Evolutionary conservation across 2,329 filamentous ascomycete species (phyloP), one percentile per base, ranked within the genome.

Genomic region (Venturia pyrina): DNA sequence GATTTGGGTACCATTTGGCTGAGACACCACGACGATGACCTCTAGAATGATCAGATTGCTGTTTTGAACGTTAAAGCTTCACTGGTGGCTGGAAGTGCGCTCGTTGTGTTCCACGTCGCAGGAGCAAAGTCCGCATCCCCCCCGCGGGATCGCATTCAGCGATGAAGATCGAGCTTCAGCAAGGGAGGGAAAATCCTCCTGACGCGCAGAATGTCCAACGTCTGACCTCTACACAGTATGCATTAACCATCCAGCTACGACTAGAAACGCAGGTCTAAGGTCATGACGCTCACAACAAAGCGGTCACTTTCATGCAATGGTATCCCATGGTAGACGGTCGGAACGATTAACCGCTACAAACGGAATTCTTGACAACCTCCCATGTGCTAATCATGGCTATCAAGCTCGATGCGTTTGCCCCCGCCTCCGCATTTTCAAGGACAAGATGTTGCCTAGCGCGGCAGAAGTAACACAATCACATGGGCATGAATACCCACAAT

Each of bases 401-500:
- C 24, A 37, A 28, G 8, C 53, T 59, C 28, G 15, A 59, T 59
- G 15, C 15, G 32, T 59, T 59, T 59, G 32, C 53, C 53, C 37
- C 53, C 53, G 32, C 53, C 53, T 59, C 53, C 53, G 53, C 53
- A 59, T 37, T 59, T 59, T 37, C 15, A 15, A n/a, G 28, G 15
- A 5, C 17, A 59, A 19, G 15, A 19, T 19, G 15, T 56, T 59
- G 15, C 28, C 32, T 59, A 59, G 53, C 53, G 32, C 53, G 32
- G 53, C 53, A 59, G 37, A 28, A 59, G 32, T 59, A 7, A 37
- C 53, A 59, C 32, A 59, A 59, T 59, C 53, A 59, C 53, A 59
- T 37, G 53, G 53, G 32, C 53, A 10, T n/a, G 21, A 37, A 37
- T 59, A 37, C 53, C 53, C 53, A 59, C 53, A 8, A 8, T 59